Base-by-base conservation (phyloP, 208 protist species). In the Trypanosoma scelopori region DNA sequence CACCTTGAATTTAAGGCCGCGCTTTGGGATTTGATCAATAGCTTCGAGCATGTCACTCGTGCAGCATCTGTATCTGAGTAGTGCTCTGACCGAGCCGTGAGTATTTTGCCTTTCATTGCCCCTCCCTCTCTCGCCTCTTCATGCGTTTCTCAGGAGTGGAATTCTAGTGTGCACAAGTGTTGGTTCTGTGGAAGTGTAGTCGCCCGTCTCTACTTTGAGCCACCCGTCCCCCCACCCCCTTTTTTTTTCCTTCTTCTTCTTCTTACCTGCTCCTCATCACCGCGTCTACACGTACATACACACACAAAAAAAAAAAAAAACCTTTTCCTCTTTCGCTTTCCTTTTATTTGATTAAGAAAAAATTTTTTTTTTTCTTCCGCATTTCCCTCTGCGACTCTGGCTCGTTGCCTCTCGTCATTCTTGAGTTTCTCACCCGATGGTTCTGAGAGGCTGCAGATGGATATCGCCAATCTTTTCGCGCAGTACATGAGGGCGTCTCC, bases 401-500 rank as follows among this genome's bases (percentile, higher is more conserved):
- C n/a, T n/a, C n/a, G n/a, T n/a, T 52, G 42, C 35, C 27, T 22
- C 58, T 50, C 46, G 2, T n/a, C 47, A 51, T 53, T 18, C 30
- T 48, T 13, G 53, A n/a, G 5, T 52, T n/a, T 37, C 3, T 55
- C 28, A 16, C 22, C 9, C n/a, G 3, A 22, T 47, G 12, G 16
- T 23, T 16, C 6, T 47, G 43, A 5, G 43, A 47, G 16, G 43
- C 12, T 22, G 35, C 15, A 50, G 0, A 60, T 65, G 49, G 58
- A 49, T 18, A 59, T 83, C 39, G 28, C 77, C 9, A 42, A 47
- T 20, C 50, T 79, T 11, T 56, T 86, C 15, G 60, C 62, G 35
- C 48, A 59, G 13, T 88, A 80, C 45, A 45, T 88, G 35, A 65
- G 71, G 35, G 35, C 45, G 3, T 20, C 16, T 4, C 35, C 55